A percentile compares a stretch with the other conserved stretches of the same genome.
phyloP scores from a whole-genome alignment of 148 eudicot species.

The Chenopodium suecicum region DNA sequence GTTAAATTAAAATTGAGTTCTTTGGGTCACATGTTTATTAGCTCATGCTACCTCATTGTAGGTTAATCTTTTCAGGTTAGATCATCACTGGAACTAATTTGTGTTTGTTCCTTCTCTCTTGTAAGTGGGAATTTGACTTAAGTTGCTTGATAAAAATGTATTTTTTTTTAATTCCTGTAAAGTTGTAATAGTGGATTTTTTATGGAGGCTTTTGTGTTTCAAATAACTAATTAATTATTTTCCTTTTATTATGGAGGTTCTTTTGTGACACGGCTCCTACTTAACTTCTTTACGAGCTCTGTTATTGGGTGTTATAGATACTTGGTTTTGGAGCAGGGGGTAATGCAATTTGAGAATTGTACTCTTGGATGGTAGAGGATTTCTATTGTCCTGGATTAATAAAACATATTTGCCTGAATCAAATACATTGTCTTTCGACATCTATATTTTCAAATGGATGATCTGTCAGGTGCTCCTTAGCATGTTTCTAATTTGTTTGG shows the following conservation, averaged over 20 bases:
- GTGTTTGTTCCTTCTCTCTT: not conserved
- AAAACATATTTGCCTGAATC: not conserved
- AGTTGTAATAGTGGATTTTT: not conserved
- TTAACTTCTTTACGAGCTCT: not conserved
- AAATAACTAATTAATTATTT: not conserved
- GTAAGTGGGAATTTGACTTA: not conserved
- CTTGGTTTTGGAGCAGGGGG: not conserved
- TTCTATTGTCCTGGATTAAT: not conserved
- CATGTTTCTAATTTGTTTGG: not conserved
- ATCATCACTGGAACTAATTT: not conserved
- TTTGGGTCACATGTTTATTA: not conserved
- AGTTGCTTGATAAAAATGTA: not conserved
- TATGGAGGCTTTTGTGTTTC: not conserved
- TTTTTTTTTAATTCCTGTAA: not conserved
- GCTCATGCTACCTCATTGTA: not conserved
- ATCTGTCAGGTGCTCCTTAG: not conserved
- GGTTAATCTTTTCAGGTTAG: conserved; percentile 12
- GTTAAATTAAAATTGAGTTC: not conserved
- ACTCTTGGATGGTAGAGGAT: not conserved
- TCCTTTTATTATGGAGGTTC: not conserved
- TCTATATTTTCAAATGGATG: not conserved
- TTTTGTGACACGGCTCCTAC: not conserved
- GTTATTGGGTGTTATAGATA: not conserved
- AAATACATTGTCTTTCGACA: not conserved
- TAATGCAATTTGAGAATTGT: not conserved